phyloP scores from a whole-genome alignment of 1,139 yeast species.

The Suhomyces chickasaworum region DNA sequence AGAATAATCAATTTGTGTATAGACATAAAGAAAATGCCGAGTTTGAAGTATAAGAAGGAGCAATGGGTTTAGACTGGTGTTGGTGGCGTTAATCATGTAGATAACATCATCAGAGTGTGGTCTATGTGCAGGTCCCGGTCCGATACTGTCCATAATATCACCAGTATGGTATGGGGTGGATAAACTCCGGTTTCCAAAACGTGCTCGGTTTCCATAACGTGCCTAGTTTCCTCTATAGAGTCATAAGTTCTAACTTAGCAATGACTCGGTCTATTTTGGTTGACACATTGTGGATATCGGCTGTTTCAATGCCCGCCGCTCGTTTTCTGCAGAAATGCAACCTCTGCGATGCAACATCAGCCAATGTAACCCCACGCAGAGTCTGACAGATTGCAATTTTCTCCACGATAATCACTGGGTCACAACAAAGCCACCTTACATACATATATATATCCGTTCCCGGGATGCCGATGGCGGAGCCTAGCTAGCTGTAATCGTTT shows the following conservation, averaged over 20 bases:
- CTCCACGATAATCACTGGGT: constrained; percentile 5
- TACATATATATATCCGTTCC: constrained; percentile 1
- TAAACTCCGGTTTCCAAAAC: background rate
- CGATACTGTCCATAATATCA: background rate
- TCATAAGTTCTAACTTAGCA: too few relatives aligned
- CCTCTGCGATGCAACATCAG: constrained; percentile 6
- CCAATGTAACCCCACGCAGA: constrained; percentile 13
- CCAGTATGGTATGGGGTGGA: too few relatives aligned
- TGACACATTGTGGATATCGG: background rate
- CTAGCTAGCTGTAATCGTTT: background rate
- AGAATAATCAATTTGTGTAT: constrained; percentile 50
- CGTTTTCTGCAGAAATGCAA: background rate
- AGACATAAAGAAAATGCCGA: constrained; percentile 5
- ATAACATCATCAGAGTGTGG: background rate
- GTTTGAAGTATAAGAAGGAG: background rate
- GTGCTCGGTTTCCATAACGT: background rate
- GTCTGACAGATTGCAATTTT: background rate
- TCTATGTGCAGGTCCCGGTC: constrained; percentile 5
- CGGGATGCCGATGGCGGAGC: constrained; percentile 2
- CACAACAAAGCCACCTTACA: constrained; percentile 1
- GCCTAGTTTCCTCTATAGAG: too few relatives aligned
- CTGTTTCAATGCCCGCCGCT: background rate
- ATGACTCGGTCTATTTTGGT: background rate
- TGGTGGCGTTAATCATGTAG: background rate
- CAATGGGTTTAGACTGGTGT: background rate